Percentiles rank a stretch among this genome's conserved stretches.
Conservation (phyloP, 441 rosid species). For the Cnidoscolus chayamansa region DNA sequence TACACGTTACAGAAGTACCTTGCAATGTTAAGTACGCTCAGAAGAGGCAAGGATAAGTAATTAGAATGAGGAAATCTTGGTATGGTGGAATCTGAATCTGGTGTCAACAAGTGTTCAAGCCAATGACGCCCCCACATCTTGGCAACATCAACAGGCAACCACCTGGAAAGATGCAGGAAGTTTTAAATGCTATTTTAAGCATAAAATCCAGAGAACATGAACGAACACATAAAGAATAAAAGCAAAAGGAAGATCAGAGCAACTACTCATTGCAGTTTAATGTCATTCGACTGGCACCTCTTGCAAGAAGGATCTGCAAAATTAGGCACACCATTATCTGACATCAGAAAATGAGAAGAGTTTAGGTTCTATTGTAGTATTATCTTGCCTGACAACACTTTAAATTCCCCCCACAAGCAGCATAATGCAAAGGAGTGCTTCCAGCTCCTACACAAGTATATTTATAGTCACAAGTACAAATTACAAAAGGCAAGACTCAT, state of each 20-base stretch:
- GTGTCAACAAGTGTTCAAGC: slow-evolving; percentile 82
- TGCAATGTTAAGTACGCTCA: slow-evolving; percentile 84
- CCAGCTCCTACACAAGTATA: slow-evolving; percentile 69
- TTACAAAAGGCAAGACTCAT: slow-evolving; percentile 7
- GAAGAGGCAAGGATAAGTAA: slow-evolving; percentile 79
- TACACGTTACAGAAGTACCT: slow-evolving; percentile 45
- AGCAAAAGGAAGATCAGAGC: slow-evolving; percentile 9
- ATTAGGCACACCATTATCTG: slow-evolving; percentile 14
- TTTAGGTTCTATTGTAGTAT: slow-evolving; percentile 2
- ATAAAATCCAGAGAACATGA: not conserved
- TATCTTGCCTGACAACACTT: slow-evolving; percentile 90
- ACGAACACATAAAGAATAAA: slow-evolving; percentile 2
- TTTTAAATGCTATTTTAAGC: not conserved
- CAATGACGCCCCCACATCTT: slow-evolving; percentile 99
- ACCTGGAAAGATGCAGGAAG: slow-evolving; percentile 38
- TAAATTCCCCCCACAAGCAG: slow-evolving; percentile 94
- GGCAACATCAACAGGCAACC: slow-evolving; percentile 96
- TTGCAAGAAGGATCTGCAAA: slow-evolving; percentile 75
- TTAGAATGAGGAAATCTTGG: slow-evolving; percentile 79
- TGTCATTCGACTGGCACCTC: slow-evolving; percentile 72
- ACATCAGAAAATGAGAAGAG: slow-evolving; percentile 12
- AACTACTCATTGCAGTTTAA: slow-evolving; percentile 87
- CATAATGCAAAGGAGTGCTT: slow-evolving; percentile 94
- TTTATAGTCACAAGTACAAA: slow-evolving; percentile 14
- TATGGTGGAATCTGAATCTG: slow-evolving; percentile 56